Conservation (phyloP, 106 monocot genomes). For the Apostasia shenzhenica region DNA sequence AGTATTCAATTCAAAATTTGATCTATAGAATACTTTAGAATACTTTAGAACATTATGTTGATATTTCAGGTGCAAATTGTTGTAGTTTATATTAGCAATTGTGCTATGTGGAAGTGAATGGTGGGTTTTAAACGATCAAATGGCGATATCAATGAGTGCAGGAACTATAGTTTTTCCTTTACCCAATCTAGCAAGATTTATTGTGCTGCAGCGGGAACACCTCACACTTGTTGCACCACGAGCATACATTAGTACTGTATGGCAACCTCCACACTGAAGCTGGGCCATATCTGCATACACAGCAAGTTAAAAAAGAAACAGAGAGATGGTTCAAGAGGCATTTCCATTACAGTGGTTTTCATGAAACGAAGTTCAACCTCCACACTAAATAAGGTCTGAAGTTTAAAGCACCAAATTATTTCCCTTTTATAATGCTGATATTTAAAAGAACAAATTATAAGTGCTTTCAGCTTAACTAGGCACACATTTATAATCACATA, state of each 20-base stretch:
- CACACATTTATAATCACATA: too few relatives aligned
- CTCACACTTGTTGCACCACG: slow-evolving; percentile 52
- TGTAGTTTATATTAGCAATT: too few relatives aligned
- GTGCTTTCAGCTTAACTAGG: too few relatives aligned
- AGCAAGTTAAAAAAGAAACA: not conserved
- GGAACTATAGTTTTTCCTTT: not conserved
- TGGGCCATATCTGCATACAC: slow-evolving; percentile 33
- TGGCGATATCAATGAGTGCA: not conserved
- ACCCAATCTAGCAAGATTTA: slow-evolving; percentile 55
- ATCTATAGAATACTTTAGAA: too few relatives aligned
- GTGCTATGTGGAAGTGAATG: too few relatives aligned
- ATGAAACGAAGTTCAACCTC: not conserved
- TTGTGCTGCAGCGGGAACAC: slow-evolving; percentile 59
- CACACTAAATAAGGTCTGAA: not conserved
- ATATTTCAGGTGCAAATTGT: too few relatives aligned
- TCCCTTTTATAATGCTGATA: not conserved
- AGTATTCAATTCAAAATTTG: too few relatives aligned
- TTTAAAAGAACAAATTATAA: not conserved
- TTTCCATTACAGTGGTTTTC: not conserved
- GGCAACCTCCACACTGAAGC: slow-evolving; percentile 56
- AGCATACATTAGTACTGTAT: slow-evolving; percentile 48
- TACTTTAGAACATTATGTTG: too few relatives aligned
- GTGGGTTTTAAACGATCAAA: not conserved
- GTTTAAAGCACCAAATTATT: not conserved
- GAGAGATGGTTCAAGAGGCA: too few relatives aligned